Evolutionary conservation across 1,284 basidiomycete genomes (phyloP), one percentile per base, ranked within the genome.

Genomic region (Austroboletus novae-zelandiae): DNA sequence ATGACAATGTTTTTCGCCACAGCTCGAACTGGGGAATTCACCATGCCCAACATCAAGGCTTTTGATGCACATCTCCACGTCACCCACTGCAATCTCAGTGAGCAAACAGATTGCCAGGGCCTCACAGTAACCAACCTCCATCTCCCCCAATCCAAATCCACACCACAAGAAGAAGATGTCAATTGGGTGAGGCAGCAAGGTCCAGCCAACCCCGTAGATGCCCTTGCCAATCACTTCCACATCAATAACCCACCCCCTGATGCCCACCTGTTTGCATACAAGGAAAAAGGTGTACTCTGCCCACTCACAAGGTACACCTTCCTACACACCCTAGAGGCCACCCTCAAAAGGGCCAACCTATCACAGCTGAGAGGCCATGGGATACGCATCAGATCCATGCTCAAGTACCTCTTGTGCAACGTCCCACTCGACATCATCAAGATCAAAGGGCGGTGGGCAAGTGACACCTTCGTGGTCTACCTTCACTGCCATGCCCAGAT

Each of bases 21-120:
- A 0, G 65, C 69, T 0, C 48, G 67, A 0, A 15, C 68, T 0
- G 71, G 73, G 0, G 71, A 77, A 45, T 64, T 75, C 39, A 72
- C 67, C 0, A 57, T 74, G 0, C 29, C 18, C 18, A 39, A 9
- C 17, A 8, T 14, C 6, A 8, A 9, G 3, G 17, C 37, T 11
- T 39, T 39, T 10, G 3, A 14, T 18, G 18, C 18, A 2, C 6
- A 39, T 10, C 4, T 39, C 15, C 35, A 37, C 35, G 23, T 39
- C 20, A 39, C 37, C 8, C 17, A 5, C 5, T 4, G 7, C 5
- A 15, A 37, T 10, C 5, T 37, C 15, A 20, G 5, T 18, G 23
- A 11, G 7, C 18, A 39, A 5, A 4, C 4, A 9, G 37, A 39
- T 13, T 10, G 20, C 6, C 18, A 39, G 5, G 37, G 37, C 17